Base-by-base conservation (phyloP, 2,329 filamentous ascomycete genomes). In the Clarireedia paspali region DNA sequence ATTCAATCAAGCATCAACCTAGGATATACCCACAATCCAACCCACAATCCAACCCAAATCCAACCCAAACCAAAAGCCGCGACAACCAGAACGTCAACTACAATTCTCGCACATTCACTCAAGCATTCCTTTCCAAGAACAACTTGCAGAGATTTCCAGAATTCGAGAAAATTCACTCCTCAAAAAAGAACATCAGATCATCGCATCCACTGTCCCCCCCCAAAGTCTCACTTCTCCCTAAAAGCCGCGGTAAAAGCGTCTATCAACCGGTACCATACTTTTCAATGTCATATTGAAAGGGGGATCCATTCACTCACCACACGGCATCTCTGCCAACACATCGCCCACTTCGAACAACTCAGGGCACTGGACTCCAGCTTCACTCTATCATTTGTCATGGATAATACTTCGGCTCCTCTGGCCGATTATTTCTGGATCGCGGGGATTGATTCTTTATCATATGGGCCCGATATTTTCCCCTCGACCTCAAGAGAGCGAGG, bases 371-470 rank as follows among this genome's bases (percentile, higher is more conserved):
- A 17, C 17, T 9, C 4, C 15, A 7, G 20, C 23, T 17, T 10
- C 39, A 34, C 20, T 50, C 12, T 20, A 23, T 49, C 45, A 34
- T 56, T 40, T 40, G 61, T 62, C 60, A 69, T 69, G 67, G 68
- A 71, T 53, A 63, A 62, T 56, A 77, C 81, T 58, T 83, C 82
- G 61, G 78, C 77, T 62, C 84, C 84, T 68, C 76, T 88, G 70
- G 84, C 84, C 71, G 84, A 88, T 71, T 88, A 88, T 73, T 88
- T 88, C 72, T 88, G 84, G 84, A 87, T 88, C 69, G 84, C 84
- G 63, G 84, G 84, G 66, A 77, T 88, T 71, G 84, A 87, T 71
- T 80, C 81, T 59, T 77, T 87, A 63, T 78, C 80, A 56, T 86
- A 87, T 73, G 77, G 82, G 60, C 83, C 86, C 73, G 64, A 71